These are phyloP conservation scores for Drechmeria coniospora DNA, from an alignment of 2,329 filamentous ascomycete genomes.

Conservation along the genomic window DNA sequence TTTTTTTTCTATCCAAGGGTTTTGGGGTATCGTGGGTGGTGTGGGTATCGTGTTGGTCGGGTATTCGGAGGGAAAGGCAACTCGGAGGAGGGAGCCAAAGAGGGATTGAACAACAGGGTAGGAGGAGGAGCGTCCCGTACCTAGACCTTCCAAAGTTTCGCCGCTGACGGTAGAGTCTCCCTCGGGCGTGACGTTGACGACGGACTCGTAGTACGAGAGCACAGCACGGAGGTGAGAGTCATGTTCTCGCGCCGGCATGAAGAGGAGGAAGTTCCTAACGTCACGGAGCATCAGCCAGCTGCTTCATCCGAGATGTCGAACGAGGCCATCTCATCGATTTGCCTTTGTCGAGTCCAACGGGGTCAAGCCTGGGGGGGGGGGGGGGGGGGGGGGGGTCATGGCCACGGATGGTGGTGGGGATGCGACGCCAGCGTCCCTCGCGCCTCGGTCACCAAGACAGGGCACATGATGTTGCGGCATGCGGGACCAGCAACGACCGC, in stretches of 20 bases:
- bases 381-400: too few relatives aligned
- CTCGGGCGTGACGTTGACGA: slow-evolving; percentile 80
- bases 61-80: slow-evolving; percentile 35
- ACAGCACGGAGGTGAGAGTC: slow-evolving; percentile 64
- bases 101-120: slow-evolving; percentile 50
- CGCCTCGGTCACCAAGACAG: slow-evolving; percentile 2
- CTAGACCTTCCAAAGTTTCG: slow-evolving; percentile 82
- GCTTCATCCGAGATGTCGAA: neutral
- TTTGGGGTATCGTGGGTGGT: slow-evolving; percentile 8
- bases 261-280: slow-evolving; percentile 75
- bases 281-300: slow-evolving; percentile 6
- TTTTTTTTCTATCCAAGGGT: too few relatives aligned
- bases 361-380: too few relatives aligned
- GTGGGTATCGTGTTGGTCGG: slow-evolving; percentile 10
- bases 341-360: too few relatives aligned
- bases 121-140: slow-evolving; percentile 50
- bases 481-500: slow-evolving; percentile 4
- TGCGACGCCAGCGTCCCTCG: slow-evolving; percentile 1
- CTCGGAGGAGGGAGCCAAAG: slow-evolving; percentile 60
- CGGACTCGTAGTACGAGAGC: slow-evolving; percentile 79
- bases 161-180: slow-evolving; percentile 88
- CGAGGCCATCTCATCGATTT: too few relatives aligned
- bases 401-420: too few relatives aligned
- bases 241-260: slow-evolving; percentile 53
- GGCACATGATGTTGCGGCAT: slow-evolving; percentile 9